Evolutionary conservation across 2,329 filamentous ascomycete species (phyloP).

Genomic region (Paecilomyces sp.): DNA sequence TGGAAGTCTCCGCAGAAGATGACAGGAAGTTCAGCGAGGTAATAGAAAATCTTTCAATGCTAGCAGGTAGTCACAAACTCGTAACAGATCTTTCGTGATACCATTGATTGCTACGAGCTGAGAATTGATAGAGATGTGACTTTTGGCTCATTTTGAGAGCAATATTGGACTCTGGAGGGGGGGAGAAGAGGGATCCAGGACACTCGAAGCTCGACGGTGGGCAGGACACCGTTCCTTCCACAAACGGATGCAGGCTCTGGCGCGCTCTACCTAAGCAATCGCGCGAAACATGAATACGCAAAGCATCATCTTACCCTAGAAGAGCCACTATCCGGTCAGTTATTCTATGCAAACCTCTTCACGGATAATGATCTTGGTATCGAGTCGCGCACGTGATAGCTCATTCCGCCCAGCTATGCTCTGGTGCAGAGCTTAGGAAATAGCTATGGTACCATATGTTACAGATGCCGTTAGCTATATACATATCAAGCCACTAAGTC

Average conservation of each 20-base stretch:
- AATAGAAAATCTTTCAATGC: neutral
- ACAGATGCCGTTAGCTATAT: neutral
- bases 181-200: neutral
- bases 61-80: neutral
- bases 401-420: too few relatives aligned
- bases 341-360: too few relatives aligned
- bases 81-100: neutral
- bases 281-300: too few relatives aligned
- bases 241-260: neutral
- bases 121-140: neutral
- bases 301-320: too few relatives aligned
- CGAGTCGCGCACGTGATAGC: too few relatives aligned
- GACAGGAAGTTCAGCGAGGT: neutral
- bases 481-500: neutral
- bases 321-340: too few relatives aligned
- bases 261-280: neutral
- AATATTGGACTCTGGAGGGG: neutral
- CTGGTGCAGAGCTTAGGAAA: neutral
- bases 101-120: neutral
- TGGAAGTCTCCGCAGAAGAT: neutral
- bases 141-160: neutral
- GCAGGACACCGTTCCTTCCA: neutral
- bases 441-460: neutral
- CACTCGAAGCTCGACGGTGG: neutral
- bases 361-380: too few relatives aligned